phyloP scores from a whole-genome alignment of 2,329 filamentous ascomycete species.

The Zasmidium cellare region DNA sequence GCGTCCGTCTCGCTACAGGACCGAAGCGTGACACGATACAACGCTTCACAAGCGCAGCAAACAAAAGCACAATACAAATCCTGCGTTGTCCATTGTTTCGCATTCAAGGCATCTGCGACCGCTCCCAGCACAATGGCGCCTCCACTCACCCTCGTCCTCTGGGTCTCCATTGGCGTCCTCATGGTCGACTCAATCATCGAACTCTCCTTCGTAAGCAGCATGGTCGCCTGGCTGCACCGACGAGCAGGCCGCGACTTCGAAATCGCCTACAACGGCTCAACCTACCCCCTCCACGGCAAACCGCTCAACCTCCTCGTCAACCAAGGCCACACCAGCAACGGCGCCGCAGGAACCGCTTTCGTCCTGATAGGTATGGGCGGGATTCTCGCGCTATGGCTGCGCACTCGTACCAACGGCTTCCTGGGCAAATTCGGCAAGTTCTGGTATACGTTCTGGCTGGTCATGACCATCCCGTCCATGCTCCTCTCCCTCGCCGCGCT shows the following conservation, averaged over 20 bases:
- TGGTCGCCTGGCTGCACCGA: slow-evolving; percentile 31
- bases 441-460: slow-evolving; percentile 28
- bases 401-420: slow-evolving; percentile 8
- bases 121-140: slow-evolving; percentile 14
- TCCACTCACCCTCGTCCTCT: slow-evolving; percentile 11
- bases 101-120: too few relatives aligned
- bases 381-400: slow-evolving; percentile 25
- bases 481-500: slow-evolving; percentile 28
- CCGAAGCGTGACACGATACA: background rate
- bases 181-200: slow-evolving; percentile 30
- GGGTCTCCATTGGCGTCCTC: slow-evolving; percentile 21
- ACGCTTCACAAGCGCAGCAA: background rate
- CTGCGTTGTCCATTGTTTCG: too few relatives aligned
- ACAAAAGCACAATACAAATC: background rate
- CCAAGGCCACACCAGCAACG: slow-evolving; percentile 34
- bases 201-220: slow-evolving; percentile 28
- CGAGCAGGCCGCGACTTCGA: slow-evolving; percentile 26
- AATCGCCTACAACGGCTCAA: slow-evolving; percentile 25
- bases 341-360: slow-evolving; percentile 32
- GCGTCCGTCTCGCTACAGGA: background rate
- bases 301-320: slow-evolving; percentile 36
- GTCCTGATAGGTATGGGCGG: slow-evolving; percentile 31
- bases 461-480: slow-evolving; percentile 23
- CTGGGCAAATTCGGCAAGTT: slow-evolving; percentile 2
- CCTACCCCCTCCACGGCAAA: slow-evolving; percentile 41